A percentile compares a stretch with the other conserved stretches of the same genome.
Evolutionary conservation across 1,139 yeast species (phyloP).

Genomic region (Dujonia santamariae): DNA sequence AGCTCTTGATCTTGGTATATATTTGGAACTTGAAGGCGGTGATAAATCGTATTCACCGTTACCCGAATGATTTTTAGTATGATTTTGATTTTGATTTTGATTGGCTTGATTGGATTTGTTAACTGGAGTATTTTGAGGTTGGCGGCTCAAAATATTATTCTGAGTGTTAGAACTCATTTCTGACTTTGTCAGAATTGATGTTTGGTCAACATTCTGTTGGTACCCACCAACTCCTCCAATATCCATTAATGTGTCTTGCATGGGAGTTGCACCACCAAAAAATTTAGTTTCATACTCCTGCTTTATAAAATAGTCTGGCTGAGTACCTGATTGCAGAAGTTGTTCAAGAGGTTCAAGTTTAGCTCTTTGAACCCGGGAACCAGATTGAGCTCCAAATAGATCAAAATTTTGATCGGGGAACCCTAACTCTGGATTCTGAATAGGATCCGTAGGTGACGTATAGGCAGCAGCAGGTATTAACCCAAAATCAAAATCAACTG

Average conservation of each 20-base stretch:
- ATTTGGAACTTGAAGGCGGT: background rate
- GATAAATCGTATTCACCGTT: background rate
- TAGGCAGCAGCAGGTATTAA: conserved; percentile 12
- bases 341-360: conserved; percentile 1
- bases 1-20: conserved; percentile 18
- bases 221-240: too few relatives aligned
- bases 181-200: too few relatives aligned
- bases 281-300: too few relatives aligned
- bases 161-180: too few relatives aligned
- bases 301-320: too few relatives aligned
- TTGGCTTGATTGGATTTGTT: background rate
- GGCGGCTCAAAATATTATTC: too few relatives aligned
- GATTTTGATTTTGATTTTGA: background rate
- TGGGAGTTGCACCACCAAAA: too few relatives aligned
- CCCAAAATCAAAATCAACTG: conserved; percentile 33
- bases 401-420: conserved; percentile 9
- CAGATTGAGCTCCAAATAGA: conserved; percentile 1
- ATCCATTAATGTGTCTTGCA: too few relatives aligned
- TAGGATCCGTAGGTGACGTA: conserved; percentile 3
- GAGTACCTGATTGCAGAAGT: too few relatives aligned
- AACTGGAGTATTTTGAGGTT: background rate
- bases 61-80: too few relatives aligned
- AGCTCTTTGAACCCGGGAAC: background rate
- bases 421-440: conserved; percentile 7
- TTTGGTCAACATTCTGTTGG: too few relatives aligned